These are phyloP conservation scores for Encephalitozoon hellem DNA, from an alignment of 371 early-diverging fungal genomes.

Conservation along the genomic window DNA sequence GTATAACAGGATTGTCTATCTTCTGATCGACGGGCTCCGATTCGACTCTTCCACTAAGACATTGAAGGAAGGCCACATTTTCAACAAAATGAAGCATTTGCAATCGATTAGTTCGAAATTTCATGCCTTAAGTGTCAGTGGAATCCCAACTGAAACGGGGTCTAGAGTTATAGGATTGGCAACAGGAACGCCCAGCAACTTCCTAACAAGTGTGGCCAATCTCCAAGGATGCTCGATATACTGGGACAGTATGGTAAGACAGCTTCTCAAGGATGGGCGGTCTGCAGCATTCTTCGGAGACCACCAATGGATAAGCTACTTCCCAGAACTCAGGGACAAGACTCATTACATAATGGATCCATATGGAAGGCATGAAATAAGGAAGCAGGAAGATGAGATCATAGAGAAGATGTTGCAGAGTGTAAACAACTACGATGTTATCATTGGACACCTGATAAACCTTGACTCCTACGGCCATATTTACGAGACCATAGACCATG, in stretches of 20 bases:
- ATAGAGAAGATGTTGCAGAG: conserved; percentile 30
- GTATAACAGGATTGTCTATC: conserved; percentile 47
- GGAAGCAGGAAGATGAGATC: conserved; percentile 39
- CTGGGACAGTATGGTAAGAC: conserved; percentile 44
- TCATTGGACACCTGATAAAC: conserved; percentile 35
- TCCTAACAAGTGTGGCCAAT: conserved; percentile 42
- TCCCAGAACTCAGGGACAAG: conserved; percentile 34
- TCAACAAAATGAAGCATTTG: conserved; percentile 20
- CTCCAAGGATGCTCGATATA: conserved; percentile 29
- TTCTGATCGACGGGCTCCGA: conserved; percentile 58
- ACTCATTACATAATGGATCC: background rate
- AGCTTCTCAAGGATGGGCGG: conserved; percentile 16
- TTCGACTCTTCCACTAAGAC: conserved; percentile 47
- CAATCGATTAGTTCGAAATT: background rate
- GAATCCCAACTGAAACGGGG: conserved; percentile 58
- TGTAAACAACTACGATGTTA: conserved; percentile 21
- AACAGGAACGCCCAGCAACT: conserved; percentile 56
- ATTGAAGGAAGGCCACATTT: background rate
- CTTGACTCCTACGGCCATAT: conserved; percentile 58
- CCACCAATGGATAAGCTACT: conserved; percentile 55
- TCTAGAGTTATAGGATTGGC: conserved; percentile 46
- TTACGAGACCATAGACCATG: conserved; percentile 62
- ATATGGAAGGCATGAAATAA: conserved; percentile 24
- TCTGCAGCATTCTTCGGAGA: conserved; percentile 58
- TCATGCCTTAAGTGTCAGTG: conserved; percentile 41